These are phyloP conservation scores for Arthrobotrys iridis DNA, from an alignment of 2,329 filamentous ascomycete species.

Conservation along the genomic window DNA sequence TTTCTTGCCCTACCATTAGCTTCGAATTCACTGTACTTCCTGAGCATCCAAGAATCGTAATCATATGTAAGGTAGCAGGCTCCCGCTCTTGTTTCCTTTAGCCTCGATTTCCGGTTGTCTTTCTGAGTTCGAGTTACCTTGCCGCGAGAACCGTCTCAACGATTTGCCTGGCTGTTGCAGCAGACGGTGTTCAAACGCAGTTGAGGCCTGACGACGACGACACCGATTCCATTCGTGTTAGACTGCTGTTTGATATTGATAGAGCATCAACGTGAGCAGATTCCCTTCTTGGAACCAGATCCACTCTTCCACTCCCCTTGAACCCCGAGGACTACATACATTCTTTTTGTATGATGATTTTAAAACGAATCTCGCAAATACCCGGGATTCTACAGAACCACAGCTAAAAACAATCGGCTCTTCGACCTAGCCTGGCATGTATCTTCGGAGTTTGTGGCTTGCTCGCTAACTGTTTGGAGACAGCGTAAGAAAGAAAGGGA, in stretches of 20 bases:
- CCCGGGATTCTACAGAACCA: background rate
- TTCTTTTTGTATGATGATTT: background rate
- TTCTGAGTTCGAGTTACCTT: background rate
- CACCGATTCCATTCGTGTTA: slow-evolving; percentile 25
- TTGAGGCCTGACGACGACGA: slow-evolving; percentile 12
- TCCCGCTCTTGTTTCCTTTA: background rate
- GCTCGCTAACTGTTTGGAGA: slow-evolving; percentile 37
- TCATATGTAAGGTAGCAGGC: slow-evolving; percentile 34
- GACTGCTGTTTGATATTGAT: slow-evolving; percentile 47
- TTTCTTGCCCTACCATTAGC: slow-evolving; percentile 35
- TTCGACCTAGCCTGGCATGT: slow-evolving; percentile 31
- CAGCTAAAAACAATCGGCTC: slow-evolving; percentile 1
- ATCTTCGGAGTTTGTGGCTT: slow-evolving; percentile 48
- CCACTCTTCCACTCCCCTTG: background rate
- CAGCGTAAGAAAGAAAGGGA: slow-evolving; percentile 26
- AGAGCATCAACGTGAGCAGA: slow-evolving; percentile 26
- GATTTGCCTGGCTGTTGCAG: background rate
- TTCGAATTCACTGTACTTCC: slow-evolving; percentile 17
- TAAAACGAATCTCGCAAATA: slow-evolving; percentile 5
- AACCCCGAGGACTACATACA: background rate
- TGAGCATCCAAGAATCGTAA: background rate
- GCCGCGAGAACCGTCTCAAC: background rate
- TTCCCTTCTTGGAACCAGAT: slow-evolving; percentile 21
- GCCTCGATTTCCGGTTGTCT: background rate
- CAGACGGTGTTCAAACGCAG: slow-evolving; percentile 13